Evolutionary conservation across 768 basidiomycete genomes (phyloP), one percentile per base, ranked within the genome.

Genomic region (Leccinum fibrillosum): DNA sequence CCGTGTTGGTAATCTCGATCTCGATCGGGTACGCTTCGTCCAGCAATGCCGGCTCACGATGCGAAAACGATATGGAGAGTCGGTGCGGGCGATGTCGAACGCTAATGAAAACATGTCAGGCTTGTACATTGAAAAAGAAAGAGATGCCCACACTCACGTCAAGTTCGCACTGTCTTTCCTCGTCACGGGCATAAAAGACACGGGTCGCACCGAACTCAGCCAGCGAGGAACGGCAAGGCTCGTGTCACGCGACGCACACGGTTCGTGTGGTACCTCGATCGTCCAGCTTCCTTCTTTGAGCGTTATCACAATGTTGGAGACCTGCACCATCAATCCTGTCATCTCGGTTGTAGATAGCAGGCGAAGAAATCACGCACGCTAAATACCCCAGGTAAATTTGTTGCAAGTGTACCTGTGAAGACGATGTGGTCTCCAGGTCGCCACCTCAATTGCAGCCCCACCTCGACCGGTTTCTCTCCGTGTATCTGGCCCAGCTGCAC

Each of bases 11-110:
- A 13, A 96, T 78, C 49, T 83, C 78, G 44, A 98, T 76, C 11
- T 70, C 68, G 63, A 98, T 86, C 0, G 89, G 86, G 66, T 89
- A 91, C 48, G 82, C 79, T 70, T 97, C 95, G 60, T 90, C 86
- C 35, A 96, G 71, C 69, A 88, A 90, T 1, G 92, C 92, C 0
- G 90, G 89, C 2, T 80, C 70, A 0, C 80, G 74, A 57, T 93
- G 87, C 1, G 76, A 70, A 48, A 94, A 68, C 0, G 77, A 74
- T 19, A 91, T 74, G 4, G 72, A 64, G 4, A 96, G 64, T 0
- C 72, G 70, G 60, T 91, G 90, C 0, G 83, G 34, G 13, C 9
- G 9, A 30, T 30, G 34, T 34, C 34, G 34, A 0, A 30, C 28
- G 26, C 26, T 30, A 10, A 30, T 9, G 28, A 10, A 30, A 30